phyloP scores from a whole-genome alignment of 805 yeast genomes.

The Starmerella vitae region DNA sequence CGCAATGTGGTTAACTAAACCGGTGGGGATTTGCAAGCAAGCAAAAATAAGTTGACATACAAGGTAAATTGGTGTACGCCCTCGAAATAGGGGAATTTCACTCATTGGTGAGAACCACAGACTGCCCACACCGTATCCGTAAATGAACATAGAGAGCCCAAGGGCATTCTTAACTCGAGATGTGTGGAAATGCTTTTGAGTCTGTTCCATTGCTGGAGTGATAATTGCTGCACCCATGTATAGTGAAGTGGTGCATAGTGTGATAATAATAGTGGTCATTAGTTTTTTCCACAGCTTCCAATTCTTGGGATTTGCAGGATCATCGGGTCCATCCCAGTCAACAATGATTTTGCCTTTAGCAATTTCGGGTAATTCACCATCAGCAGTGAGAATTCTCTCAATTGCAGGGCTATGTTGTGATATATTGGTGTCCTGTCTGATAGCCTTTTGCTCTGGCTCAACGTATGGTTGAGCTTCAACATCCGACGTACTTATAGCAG shows the following conservation, averaged over 20 bases:
- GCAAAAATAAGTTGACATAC: constrained; percentile 36
- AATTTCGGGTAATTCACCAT: background rate
- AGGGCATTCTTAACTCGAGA: constrained; percentile 35
- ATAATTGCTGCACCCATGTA: constrained; percentile 50
- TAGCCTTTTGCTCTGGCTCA: background rate
- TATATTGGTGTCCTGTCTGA: background rate
- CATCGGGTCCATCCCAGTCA: constrained; percentile 26
- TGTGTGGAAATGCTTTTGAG: constrained; percentile 33
- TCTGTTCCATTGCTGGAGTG: constrained; percentile 38
- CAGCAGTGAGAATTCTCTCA: background rate
- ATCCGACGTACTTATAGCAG: background rate
- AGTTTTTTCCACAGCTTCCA: constrained; percentile 38
- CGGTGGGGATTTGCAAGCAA: constrained; percentile 44
- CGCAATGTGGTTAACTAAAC: constrained; percentile 38
- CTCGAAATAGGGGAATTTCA: constrained; percentile 35
- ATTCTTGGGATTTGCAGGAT: constrained; percentile 36
- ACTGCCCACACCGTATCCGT: constrained; percentile 51
- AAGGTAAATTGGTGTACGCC: constrained; percentile 38
- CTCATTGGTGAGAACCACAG: constrained; percentile 43
- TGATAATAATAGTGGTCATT: constrained; percentile 30
- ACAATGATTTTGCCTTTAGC: constrained; percentile 28
- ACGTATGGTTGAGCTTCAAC: background rate
- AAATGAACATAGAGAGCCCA: constrained; percentile 41
- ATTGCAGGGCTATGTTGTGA: background rate
- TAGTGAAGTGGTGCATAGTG: constrained; percentile 37